phyloP scores from a whole-genome alignment of 83 land plant genomes.

The Isoetes engelmannii region DNA sequence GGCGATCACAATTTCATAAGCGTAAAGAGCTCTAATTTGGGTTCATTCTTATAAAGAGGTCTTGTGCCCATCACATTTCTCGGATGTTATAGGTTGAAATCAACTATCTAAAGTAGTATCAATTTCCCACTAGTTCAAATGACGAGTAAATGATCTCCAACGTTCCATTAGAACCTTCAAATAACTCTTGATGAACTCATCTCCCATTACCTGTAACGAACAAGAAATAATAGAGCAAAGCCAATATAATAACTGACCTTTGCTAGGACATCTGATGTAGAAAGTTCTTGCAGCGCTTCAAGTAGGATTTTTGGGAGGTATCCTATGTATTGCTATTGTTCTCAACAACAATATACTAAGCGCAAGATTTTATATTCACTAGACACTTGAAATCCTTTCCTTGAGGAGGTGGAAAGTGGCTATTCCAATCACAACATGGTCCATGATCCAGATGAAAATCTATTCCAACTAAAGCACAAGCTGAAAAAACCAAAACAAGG shows the following conservation, averaged over 20 bases:
- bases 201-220: constrained; percentile 19
- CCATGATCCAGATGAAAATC: constrained; percentile 20
- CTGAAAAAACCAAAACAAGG: constrained; percentile 7
- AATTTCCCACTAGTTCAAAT: constrained; percentile 26
- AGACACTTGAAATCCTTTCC: constrained; percentile 17
- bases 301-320: constrained; percentile 16
- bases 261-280: constrained; percentile 13
- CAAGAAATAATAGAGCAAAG: neutral
- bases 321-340: no score
- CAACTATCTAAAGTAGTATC: constrained; percentile 29
- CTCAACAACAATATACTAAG: no score
- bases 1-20: no score
- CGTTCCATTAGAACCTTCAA: constrained; percentile 20
- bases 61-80: no score
- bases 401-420: constrained; percentile 23
- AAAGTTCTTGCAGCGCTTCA: constrained; percentile 17
- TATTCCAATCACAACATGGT: constrained; percentile 30
- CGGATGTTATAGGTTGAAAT: neutral
- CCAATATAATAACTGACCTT: constrained; percentile 7
- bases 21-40: no score
- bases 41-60: no score
- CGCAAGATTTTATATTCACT: no score
- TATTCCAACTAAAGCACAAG: constrained; percentile 26
- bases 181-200: constrained; percentile 23
- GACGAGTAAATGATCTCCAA: constrained; percentile 24